Evolutionary conservation across 2,329 filamentous ascomycete species (phyloP).

Genomic region (Cladosporium sp.): DNA sequence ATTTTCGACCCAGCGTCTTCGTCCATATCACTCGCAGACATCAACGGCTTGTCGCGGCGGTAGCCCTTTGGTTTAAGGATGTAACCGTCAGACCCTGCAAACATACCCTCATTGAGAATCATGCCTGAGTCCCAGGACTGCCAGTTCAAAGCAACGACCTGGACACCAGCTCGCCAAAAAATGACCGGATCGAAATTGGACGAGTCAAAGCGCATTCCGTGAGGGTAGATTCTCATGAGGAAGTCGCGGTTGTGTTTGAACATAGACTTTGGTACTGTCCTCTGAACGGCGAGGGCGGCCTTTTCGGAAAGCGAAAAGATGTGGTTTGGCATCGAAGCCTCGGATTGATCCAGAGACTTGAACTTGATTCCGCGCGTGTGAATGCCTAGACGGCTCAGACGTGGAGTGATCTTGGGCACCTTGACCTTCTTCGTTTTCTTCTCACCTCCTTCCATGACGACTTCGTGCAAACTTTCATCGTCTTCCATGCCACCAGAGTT

Average conservation of each 20-base stretch:
- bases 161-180: constrained; percentile 84
- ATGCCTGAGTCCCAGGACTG: constrained; percentile 85
- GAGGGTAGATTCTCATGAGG: constrained; percentile 85
- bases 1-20: constrained; percentile 67
- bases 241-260: constrained; percentile 78
- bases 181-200: constrained; percentile 80
- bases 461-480: constrained; percentile 30
- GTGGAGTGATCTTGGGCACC: constrained; percentile 60
- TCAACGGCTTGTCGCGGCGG: constrained; percentile 36
- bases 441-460: constrained; percentile 29
- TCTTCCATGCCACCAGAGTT: constrained; percentile 13
- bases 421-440: constrained; percentile 36
- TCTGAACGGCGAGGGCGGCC: constrained; percentile 61
- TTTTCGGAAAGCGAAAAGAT: constrained; percentile 61
- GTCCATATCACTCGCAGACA: constrained; percentile 34
- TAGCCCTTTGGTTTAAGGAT: constrained; percentile 79
- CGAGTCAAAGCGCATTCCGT: constrained; percentile 72
- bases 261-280: constrained; percentile 51
- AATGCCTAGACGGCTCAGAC: constrained; percentile 69
- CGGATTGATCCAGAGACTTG: constrained; percentile 61
- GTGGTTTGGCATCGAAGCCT: constrained; percentile 53
- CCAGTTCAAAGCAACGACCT: constrained; percentile 91
- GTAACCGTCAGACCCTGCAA: constrained; percentile 75
- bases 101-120: constrained; percentile 96
- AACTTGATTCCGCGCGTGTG: constrained; percentile 86